Percentiles rank a stretch among this genome's conserved stretches.
phyloP scores from a whole-genome alignment of 2,329 filamentous ascomycete genomes.

The Periconia macrospinosa region DNA sequence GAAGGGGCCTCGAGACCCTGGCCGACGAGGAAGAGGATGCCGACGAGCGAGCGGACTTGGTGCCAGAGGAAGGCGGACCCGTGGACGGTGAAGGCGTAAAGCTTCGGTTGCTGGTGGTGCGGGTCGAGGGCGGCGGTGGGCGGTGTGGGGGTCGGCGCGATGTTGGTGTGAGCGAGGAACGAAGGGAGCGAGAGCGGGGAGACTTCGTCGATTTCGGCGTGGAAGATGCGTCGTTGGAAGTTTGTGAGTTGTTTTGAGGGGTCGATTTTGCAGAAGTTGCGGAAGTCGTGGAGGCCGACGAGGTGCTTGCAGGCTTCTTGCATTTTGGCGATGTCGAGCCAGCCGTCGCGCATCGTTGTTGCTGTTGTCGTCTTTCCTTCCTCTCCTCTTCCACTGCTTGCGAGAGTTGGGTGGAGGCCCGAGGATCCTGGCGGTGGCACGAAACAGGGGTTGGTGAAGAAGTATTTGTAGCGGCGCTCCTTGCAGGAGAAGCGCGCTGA shows the following conservation, averaged over 20 bases:
- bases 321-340: conserved; percentile 89
- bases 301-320: conserved; percentile 75
- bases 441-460: conserved; percentile 94
- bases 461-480: conserved; percentile 91
- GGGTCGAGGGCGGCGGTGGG: not conserved
- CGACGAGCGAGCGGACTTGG: conserved; percentile 94
- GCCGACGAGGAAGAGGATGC: conserved; percentile 86
- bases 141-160: conserved; percentile 5
- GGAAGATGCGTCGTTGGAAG: conserved; percentile 77
- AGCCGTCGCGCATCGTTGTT: conserved; percentile 55
- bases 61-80: conserved; percentile 97
- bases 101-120: conserved; percentile 52
- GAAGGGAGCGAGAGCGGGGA: conserved; percentile 27
- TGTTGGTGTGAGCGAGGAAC: conserved; percentile 31
- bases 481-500: conserved; percentile 91
- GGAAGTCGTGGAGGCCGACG: conserved; percentile 87
- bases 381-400: not conserved
- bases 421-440: conserved; percentile 63
- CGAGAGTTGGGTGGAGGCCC: conserved; percentile 47
- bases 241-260: conserved; percentile 84
- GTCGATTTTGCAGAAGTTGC: conserved; percentile 96
- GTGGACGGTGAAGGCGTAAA: conserved; percentile 86
- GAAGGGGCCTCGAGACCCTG: conserved; percentile 80
- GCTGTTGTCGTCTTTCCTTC: no score
- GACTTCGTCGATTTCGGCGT: conserved; percentile 69